These are phyloP conservation scores for Calonectria montana DNA, from an alignment of 2,329 filamentous ascomycete genomes.

Conservation along the genomic window DNA sequence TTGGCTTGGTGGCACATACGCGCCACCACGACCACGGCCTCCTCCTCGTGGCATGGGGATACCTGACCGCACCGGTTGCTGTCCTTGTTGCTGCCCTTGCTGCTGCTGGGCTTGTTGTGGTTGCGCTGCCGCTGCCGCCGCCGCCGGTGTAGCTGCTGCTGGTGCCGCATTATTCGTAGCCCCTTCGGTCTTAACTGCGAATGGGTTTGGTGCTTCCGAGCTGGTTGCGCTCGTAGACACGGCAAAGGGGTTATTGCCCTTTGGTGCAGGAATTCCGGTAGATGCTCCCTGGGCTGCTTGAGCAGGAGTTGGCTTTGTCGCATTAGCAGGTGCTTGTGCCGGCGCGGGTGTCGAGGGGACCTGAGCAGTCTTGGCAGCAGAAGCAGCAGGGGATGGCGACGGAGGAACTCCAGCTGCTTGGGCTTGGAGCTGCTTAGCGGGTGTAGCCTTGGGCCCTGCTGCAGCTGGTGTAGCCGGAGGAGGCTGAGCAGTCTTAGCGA, in stretches of 20 bases:
- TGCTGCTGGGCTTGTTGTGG: constrained; percentile 31
- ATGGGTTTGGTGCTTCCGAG: constrained; percentile 43
- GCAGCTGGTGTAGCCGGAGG: constrained; percentile 38
- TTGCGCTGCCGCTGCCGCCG: constrained; percentile 26
- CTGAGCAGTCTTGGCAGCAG: constrained; percentile 23
- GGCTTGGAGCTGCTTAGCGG: constrained; percentile 36
- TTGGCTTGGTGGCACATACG: constrained; percentile 52
- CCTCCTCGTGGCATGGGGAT: constrained; percentile 57
- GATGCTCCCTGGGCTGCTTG: constrained; percentile 24
- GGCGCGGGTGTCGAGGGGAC: constrained; percentile 25
- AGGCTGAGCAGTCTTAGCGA: constrained; percentile 69
- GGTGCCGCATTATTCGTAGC: constrained; percentile 12
- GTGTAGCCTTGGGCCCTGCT: constrained; percentile 37
- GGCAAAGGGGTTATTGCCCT: constrained; percentile 48
- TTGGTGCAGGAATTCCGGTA: constrained; percentile 35
- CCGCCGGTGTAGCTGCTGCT: constrained; percentile 28
- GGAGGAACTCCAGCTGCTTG: constrained; percentile 36
- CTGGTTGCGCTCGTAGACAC: constrained; percentile 31
- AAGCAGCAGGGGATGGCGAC: constrained; percentile 33
- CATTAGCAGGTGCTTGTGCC: constrained; percentile 30
- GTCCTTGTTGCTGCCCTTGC: constrained; percentile 25
- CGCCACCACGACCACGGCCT: constrained; percentile 52
- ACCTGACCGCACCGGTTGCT: constrained; percentile 45
- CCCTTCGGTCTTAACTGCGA: constrained; percentile 38
- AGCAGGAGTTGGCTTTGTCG: constrained; percentile 30